Evolutionary conservation across 257 asterid species (phyloP), one percentile per base, ranked within the genome.

Genomic region (Oldenlandia corymbosa): DNA sequence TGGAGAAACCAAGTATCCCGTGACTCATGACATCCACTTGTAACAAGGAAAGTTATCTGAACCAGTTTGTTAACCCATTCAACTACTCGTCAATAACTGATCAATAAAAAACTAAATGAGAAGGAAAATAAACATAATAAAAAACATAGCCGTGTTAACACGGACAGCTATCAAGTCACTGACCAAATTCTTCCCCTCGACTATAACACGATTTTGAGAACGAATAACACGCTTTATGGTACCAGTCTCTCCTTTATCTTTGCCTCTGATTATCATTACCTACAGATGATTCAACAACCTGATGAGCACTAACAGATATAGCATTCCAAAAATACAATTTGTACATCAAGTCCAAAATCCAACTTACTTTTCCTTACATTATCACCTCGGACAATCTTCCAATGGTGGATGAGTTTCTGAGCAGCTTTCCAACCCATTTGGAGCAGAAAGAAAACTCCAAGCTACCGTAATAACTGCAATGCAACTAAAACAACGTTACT

Each of bases 381-480:
- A 68, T 92, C 98, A 46, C 98, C 97, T 79, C 95, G 83, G 47
- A 87, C 85, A 67, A 92, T 74, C 84, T 81, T 92, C 98, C 98
- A 92, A 69, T 85, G 93, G 70, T 85, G 86, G 67, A 89, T 89
- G 66, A 89, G 85, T 52, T 85, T 92, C 73, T 92, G 96, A 9
- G 95, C 96, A 59, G 96, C 91, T 78, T 88, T 91, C 98, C 98
- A 88, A 63, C 95, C 96, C 96, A 91, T 91, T 50, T 51, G 36
- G 11, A 58, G 30, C 18, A 56, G 5, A 9, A 0, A 2, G n/a
- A 50, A 18, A 13, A 56, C 14, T 21, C 46, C 27, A 20, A 56
- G 31, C 56, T 20, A 30, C 47, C 9, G 24, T 10, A 18, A 27
- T 20, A 56, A 31, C 61, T 31, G 42, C 27, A 34, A 57, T n/a